Base-by-base conservation (phyloP, 2,329 filamentous ascomycete genomes). In the Aspergillus thermomutatus region DNA sequence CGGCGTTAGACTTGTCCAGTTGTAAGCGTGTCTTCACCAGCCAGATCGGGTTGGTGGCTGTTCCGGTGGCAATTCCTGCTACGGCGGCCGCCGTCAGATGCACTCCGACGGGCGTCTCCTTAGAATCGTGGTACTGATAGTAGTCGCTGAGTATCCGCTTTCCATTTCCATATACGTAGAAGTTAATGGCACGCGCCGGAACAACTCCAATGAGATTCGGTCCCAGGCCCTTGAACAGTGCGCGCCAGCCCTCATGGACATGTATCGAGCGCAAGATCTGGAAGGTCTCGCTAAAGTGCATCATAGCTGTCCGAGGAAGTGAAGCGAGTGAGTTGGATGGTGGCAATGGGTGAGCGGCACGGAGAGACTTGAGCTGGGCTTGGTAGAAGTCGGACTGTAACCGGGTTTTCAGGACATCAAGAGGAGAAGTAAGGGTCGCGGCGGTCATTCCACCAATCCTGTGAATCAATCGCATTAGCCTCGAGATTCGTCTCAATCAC, bases 311-410 rank as follows among this genome's bases (percentile, higher is more conserved):
- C 51, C 87, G 85, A 14, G 86, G 71, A 4, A 90, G 83, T 49
- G 86, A 85, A 64, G 91, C 81, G 59, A 84, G 73, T 60, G 73
- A 79, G 3, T 63, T 60, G 65, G 75, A 82, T 3, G 59, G 51
- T 68, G 68, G 81, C 1, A 82, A 69, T 11, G 79, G 79, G 53
- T 82, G 79, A 43, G 86, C 83, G n/a, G 83, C 78, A 50, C 89
- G 84, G 8, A 85, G 82, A 17, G 87, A 84, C 56, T 60, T 60
- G 48, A 96, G 82, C 74, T 96, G 90, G 8, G 87, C 82, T 73
- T 96, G 91, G 80, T 97, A 97, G 73, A 95, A 95, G 70, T 96
- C 92, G 68, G 91, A 95, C 73, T 97, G 93, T 3, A 97, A 81
- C 37, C 93, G 87, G 10, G 93, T 97, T 75, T 96, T 96, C 51